Conservation (phyloP, 768 basidiomycete genomes). For the Coprinellus micaceus region DNA sequence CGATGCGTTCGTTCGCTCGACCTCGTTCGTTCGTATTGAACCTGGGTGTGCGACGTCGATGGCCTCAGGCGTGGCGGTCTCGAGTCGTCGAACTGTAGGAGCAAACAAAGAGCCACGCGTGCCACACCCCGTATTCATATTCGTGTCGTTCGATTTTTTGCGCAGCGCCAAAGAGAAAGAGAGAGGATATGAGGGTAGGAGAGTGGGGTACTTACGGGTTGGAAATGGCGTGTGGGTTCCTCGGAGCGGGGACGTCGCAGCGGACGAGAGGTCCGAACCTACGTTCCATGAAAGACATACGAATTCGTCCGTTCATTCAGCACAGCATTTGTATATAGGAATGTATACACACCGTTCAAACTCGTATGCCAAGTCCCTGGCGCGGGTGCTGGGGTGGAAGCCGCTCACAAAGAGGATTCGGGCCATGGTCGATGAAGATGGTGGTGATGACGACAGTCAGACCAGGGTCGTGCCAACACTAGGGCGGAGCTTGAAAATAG, state of each 20-base stretch:
- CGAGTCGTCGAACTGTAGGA: no score
- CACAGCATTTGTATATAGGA: constrained; percentile 7
- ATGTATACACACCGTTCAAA: constrained; percentile 67
- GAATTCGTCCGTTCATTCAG: not conserved
- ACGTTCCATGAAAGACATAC: constrained; percentile 1
- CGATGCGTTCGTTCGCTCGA: no score
- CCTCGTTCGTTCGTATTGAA: no score
- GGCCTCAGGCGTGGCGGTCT: not conserved
- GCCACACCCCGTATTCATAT: no score
- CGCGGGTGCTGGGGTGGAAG: constrained; percentile 78
- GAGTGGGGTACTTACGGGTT: constrained; percentile 70
- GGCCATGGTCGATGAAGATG: no score
- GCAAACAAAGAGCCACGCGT: no score
- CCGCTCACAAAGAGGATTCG: constrained; percentile 87
- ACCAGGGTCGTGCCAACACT: no score
- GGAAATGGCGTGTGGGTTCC: constrained; percentile 67
- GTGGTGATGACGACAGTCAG: no score
- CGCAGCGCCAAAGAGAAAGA: no score
- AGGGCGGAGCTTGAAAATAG: no score
- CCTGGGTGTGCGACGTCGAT: no score
- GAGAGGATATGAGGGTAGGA: constrained; percentile 20
- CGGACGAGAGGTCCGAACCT: constrained; percentile 82
- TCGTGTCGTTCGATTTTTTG: no score
- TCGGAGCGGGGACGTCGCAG: constrained; percentile 86
- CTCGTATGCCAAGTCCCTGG: constrained; percentile 79